Evolutionary conservation across 2,329 filamentous ascomycete genomes (phyloP), one percentile per base, ranked within the genome.

Genomic region (Alternaria angustiovoidea): DNA sequence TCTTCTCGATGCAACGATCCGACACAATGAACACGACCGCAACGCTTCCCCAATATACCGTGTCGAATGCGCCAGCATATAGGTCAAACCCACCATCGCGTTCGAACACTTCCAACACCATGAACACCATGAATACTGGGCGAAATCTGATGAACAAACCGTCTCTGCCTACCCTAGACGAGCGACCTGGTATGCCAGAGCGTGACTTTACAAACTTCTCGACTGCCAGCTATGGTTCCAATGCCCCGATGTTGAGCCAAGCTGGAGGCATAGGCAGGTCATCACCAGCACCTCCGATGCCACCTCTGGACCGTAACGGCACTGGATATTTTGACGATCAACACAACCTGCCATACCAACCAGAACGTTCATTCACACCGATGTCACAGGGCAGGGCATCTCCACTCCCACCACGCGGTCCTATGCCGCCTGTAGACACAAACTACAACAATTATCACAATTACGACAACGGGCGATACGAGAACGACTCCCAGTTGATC

Each of bases 201-300:
- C 70, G 82, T 54, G 71, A 78, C 44, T 80, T 81, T 18, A 89
- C 89, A 0, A 79, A 78, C 30, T 81, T 75, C 59, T 83, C 84
- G 3, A 79, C 72, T 46, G 70, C 81, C n/a, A 91, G 84, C 71
- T 90, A 88, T 71, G 86, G 84, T 12, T 88, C 89, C 3, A 87
- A 89, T 61, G 84, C 86, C 7, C 87, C 90, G 1, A 82, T 92
- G 6, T 78, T 91, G 38, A 78, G 81, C 18, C 82, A 86, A 60
- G 88, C 88, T 6, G 83, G 84, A 32, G 83, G 84, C 7, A 90
- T 90, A 86, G 88, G 88, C 18, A 66, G 57, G 39, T 61, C 71
- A 2, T 74, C 75, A 18, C 72, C 76, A 14, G 44, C 64, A 22
- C 75, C 74, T 42, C 69, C 74, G 7, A 70, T 78, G 64, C 75